Base-by-base conservation (phyloP, 1,284 basidiomycete species). In the Puccinia hordei region DNA sequence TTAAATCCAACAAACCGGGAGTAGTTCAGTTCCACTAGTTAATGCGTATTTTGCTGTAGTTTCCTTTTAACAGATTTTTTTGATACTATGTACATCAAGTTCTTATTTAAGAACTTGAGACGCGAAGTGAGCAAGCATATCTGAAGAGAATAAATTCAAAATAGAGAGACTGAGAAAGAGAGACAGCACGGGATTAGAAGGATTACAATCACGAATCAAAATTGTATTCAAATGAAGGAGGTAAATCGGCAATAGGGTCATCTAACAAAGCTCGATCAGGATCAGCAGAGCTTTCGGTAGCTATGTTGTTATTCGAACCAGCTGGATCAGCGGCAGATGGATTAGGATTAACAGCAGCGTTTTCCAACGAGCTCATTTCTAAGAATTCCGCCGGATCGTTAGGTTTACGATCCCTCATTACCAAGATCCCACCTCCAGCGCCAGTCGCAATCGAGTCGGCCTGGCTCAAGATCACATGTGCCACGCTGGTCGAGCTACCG, bases 181-280 rank as follows among this genome's bases (percentile, higher is more conserved):
- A 41, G 38, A 41, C 38, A 41, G 38, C n/a, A 66, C 63, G 44
- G 35, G 27, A 63, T 44, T 61, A 46, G 9, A 74, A 69, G 27
- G 24, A 53, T 51, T 53, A 55, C 30, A 17, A 57, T 73, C 38
- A 55, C 35, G 78, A 73, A 19, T 80, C 78, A 55, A 80, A 80
- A 65, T 80, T 61, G 49, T 73, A 80, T 68, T 80, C 77, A 73
- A 80, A 80, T 49, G 77, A 63, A 38, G 78, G 78, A 24, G 78
- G 78, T 10, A 73, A 24, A 13, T 73, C 71, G 15, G 78, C 78
- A 63, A 80, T 80, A 38, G 78, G 71, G 12, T 71, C 59, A 53
- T 55, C 69, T 33, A 80, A 66, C 49, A 80, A 73, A 22, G 24
- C 71, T 15, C 41, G 24, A 63, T 79, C 77, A 24, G 35, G 51